Evolutionary conservation across 139 green algal species (phyloP), one percentile per base, ranked within the genome.

Genomic region (Coelastrella sp.): DNA sequence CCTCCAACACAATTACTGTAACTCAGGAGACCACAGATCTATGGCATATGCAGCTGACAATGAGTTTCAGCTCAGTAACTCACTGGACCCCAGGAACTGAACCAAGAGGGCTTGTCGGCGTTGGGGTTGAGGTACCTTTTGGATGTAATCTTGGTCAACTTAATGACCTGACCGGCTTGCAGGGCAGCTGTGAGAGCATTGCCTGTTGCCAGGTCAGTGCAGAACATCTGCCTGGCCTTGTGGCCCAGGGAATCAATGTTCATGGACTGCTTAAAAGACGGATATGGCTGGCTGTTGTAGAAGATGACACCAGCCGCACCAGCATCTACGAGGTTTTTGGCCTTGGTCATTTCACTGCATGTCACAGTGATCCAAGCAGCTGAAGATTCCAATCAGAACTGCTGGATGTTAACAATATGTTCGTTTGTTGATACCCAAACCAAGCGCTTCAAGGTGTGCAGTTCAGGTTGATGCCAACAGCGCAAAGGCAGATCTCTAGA

Each of bases 121-220:
- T 87, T 87, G 63, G 82, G 82, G 82, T 78, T 87, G n/a, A 87
- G 63, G 63, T 65, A 87, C 61, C 78, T 60, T 63, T 78, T 78
- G 20, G 25, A 78, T 7, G 12, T 14, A 4, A 87, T 56, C 8
- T 20, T 20, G 4, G n/a, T 87, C 25, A 87, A 10, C 24, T 24
- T 87, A 25, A 87, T 87, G 6, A 12, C 60, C 6, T 12, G n/a
- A 68, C 82, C 82, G 11, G 24, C 6, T 25, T 63, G 12, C 7
- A 87, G n/a, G 7, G 24, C n/a, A 22, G 57, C n/a, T 35, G 22
- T 25, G 0, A 87, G 15, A 25, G 82, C 82, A 15, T 56, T 66
- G 14, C 82, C 82, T 12, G 82, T 78, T 19, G 72, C 82, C 57
- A 61, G 63, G 63, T 87, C 63, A 27, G 57, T 66, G 11, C 24